These are phyloP conservation scores for Trichoderma aggressivum DNA, from an alignment of 2,329 filamentous ascomycete genomes.

Conservation along the genomic window DNA sequence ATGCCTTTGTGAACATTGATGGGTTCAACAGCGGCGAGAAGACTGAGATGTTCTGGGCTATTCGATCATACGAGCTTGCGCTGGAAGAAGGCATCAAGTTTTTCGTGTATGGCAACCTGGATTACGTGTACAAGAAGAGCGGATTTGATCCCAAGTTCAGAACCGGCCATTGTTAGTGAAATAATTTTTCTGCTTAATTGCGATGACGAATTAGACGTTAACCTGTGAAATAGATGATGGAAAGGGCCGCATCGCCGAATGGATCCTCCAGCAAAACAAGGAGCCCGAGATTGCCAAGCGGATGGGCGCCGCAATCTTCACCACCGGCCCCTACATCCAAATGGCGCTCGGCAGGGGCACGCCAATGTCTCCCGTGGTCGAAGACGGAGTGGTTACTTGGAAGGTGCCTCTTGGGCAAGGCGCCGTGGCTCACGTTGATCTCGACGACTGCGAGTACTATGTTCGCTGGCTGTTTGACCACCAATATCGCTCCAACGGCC, in stretches of 20 bases:
- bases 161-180: constrained; percentile 39
- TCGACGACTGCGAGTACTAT: constrained; percentile 47
- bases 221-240: constrained; percentile 32
- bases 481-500: constrained; percentile 39
- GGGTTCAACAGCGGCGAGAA: constrained; percentile 53
- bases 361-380: constrained; percentile 39
- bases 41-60: constrained; percentile 47
- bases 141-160: constrained; percentile 45
- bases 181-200: too few species aligned
- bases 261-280: constrained; percentile 41
- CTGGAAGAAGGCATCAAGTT: constrained; percentile 43
- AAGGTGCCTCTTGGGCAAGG: constrained; percentile 39
- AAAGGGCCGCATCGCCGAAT: constrained; percentile 44
- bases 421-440: constrained; percentile 39
- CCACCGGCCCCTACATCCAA: constrained; percentile 45
- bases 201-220: too few species aligned
- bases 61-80: constrained; percentile 40
- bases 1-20: constrained; percentile 54
- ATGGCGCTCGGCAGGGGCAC: constrained; percentile 39
- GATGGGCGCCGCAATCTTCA: constrained; percentile 40
- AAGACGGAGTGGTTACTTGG: constrained; percentile 42
- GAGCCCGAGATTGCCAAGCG: constrained; percentile 13
- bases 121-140: constrained; percentile 46
- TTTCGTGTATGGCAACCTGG: constrained; percentile 48
- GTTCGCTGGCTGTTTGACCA: constrained; percentile 49